Evolutionary conservation across 352 stramenopile species (phyloP).

Genomic region (Thraustotheca clavata): DNA sequence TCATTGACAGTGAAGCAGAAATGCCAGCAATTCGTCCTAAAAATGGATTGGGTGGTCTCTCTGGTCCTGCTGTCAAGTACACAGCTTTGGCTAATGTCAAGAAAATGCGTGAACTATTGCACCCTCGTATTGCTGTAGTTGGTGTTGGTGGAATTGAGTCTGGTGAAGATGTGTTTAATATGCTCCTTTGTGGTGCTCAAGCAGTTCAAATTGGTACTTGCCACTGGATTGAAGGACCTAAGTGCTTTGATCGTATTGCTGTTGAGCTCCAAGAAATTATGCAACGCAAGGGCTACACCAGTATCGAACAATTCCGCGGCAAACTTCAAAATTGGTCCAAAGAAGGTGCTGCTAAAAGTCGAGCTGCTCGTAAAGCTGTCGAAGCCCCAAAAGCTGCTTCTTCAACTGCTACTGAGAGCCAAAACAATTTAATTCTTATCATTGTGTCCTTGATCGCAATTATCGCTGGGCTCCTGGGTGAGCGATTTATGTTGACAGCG

Average conservation of each 20-base stretch:
- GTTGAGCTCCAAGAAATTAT: conserved; percentile 42
- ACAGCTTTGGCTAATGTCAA: conserved; percentile 63
- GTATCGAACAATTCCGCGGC: conserved; percentile 44
- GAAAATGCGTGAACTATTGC: conserved; percentile 45
- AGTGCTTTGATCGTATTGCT: conserved; percentile 68
- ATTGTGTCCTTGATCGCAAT: no score
- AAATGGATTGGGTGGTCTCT: conserved; percentile 50
- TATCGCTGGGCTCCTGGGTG: neutral
- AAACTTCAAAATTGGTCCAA: conserved; percentile 28
- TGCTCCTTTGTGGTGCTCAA: conserved; percentile 53
- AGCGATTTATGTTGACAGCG: no score
- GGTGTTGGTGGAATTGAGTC: conserved; percentile 49
- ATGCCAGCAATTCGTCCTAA: conserved; percentile 39
- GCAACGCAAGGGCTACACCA: conserved; percentile 43
- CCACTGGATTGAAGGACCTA: conserved; percentile 64
- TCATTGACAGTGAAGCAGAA: conserved; percentile 40
- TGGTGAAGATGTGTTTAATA: conserved; percentile 50
- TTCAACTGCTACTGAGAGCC: neutral
- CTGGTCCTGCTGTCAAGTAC: conserved; percentile 54
- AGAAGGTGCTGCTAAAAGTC: conserved; percentile 13
- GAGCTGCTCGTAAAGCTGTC: neutral
- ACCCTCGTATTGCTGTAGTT: conserved; percentile 49
- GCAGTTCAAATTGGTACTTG: conserved; percentile 68
- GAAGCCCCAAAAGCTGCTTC: neutral
- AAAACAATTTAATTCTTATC: no score